Evolutionary conservation across 371 early-diverging fungal genomes (phyloP).

Genomic region (Syncephalastrum sp.): DNA sequence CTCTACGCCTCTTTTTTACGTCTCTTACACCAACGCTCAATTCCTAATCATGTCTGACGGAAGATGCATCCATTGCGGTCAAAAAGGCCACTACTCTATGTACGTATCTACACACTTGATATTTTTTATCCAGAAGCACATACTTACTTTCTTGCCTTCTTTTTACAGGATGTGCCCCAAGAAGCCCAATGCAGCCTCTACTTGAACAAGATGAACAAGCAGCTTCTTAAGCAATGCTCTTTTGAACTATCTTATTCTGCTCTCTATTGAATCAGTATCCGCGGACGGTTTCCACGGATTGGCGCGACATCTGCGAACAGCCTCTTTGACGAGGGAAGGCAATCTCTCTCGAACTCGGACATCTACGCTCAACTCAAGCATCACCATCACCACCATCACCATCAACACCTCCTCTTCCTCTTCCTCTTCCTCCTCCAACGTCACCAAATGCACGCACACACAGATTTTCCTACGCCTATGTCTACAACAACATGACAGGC

Average conservation of each 20-base stretch:
- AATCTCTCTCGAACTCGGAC: neutral
- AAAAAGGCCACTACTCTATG: slow-evolving; percentile 49
- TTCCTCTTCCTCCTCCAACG: neutral
- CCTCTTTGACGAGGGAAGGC: slow-evolving; percentile 2
- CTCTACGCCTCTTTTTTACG: slow-evolving; percentile 1
- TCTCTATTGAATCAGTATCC: slow-evolving; percentile 1
- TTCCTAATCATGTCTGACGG: slow-evolving; percentile 42
- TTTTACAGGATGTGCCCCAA: slow-evolving; percentile 38
- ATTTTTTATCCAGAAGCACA: neutral
- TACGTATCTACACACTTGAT: slow-evolving; percentile 18
- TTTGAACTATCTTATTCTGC: too few species aligned
- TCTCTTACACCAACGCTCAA: slow-evolving; percentile 1
- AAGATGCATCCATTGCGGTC: slow-evolving; percentile 49
- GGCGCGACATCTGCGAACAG: neutral
- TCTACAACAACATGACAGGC: slow-evolving; percentile 12
- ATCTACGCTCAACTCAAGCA: neutral
- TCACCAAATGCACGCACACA: neutral
- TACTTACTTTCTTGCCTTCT: neutral
- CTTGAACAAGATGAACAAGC: slow-evolving; percentile 3
- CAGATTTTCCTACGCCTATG: neutral
- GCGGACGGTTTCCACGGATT: slow-evolving; percentile 1
- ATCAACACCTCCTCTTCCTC: slow-evolving; percentile 5
- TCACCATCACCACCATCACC: neutral
- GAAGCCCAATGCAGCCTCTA: slow-evolving; percentile 21
- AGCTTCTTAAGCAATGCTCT: too few species aligned